Conservation (phyloP, 75 land plant genomes). For the Cupressus sempervirens region DNA sequence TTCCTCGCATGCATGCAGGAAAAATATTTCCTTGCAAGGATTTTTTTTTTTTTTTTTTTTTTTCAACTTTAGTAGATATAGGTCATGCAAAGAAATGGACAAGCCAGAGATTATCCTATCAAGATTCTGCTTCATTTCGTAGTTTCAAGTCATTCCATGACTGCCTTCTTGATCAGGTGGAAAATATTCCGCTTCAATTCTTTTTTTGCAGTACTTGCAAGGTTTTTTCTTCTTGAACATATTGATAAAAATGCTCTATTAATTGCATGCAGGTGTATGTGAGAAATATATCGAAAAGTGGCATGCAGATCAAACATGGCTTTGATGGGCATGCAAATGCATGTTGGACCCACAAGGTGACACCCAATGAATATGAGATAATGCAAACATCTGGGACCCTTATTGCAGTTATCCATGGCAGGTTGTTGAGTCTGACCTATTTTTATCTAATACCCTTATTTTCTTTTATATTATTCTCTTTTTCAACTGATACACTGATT, state of each 20-base stretch:
- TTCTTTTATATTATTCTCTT: too few relatives aligned
- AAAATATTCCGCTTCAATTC: background rate
- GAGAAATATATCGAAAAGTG: slow-evolving; percentile 65
- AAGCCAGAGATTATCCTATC: background rate
- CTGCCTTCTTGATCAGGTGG: background rate
- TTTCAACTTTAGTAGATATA: too few relatives aligned
- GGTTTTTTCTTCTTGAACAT: background rate
- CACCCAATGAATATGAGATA: slow-evolving; percentile 53
- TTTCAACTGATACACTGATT: too few relatives aligned
- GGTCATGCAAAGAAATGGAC: background rate
- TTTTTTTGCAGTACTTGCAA: background rate
- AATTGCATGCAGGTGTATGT: slow-evolving; percentile 69
- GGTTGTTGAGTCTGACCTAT: slow-evolving; percentile 30
- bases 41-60: background rate
- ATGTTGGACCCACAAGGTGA: slow-evolving; percentile 88
- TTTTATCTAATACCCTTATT: background rate
- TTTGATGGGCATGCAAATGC: slow-evolving; percentile 91
- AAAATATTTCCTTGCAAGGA: background rate
- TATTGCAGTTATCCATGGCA: slow-evolving; percentile 90
- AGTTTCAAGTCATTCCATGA: background rate
- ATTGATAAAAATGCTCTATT: background rate
- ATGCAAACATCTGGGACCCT: slow-evolving; percentile 61
- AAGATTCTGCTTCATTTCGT: background rate
- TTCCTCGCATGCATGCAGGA: background rate
- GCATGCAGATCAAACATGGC: slow-evolving; percentile 81